A percentile compares a stretch with the other conserved stretches of the same genome.
Conservation (phyloP, 352 stramenopile species). For the Pythium periplocum region DNA sequence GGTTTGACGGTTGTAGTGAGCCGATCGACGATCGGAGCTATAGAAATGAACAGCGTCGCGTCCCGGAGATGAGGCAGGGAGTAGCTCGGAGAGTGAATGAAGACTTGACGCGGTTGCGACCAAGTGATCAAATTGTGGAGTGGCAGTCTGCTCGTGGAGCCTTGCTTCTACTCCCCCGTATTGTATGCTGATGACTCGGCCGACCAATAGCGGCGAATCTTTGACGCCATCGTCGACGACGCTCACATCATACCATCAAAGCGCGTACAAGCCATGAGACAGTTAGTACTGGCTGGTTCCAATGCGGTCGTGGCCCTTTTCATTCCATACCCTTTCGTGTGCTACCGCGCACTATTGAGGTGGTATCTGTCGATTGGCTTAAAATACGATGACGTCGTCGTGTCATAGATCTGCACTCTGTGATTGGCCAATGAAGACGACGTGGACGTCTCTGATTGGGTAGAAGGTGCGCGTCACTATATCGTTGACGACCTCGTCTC, state of each 20-base stretch:
- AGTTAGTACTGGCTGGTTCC: conserved; percentile 14
- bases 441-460: conserved; percentile 5
- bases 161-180: not conserved
- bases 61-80: too few relatives aligned
- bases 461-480: conserved; percentile 6
- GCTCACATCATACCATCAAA: not conserved
- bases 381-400: conserved; percentile 2
- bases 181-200: too few relatives aligned
- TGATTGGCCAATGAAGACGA: conserved; percentile 9
- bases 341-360: not conserved
- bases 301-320: too few relatives aligned
- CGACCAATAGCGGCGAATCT: too few relatives aligned
- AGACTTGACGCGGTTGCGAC: too few relatives aligned
- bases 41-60: too few relatives aligned
- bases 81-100: too few relatives aligned
- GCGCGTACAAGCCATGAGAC: conserved; percentile 5
- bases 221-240: too few relatives aligned
- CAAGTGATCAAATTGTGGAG: too few relatives aligned
- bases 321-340: conserved; percentile 4
- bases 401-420: not conserved
- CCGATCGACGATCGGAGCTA: conserved; percentile 8
- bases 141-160: too few relatives aligned
- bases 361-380: conserved; percentile 7
- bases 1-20: conserved; percentile 6
- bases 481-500: too few relatives aligned